These are phyloP conservation scores for Drosera spatulata DNA, from an alignment of 179 eudicot genomes.

Conservation along the genomic window DNA sequence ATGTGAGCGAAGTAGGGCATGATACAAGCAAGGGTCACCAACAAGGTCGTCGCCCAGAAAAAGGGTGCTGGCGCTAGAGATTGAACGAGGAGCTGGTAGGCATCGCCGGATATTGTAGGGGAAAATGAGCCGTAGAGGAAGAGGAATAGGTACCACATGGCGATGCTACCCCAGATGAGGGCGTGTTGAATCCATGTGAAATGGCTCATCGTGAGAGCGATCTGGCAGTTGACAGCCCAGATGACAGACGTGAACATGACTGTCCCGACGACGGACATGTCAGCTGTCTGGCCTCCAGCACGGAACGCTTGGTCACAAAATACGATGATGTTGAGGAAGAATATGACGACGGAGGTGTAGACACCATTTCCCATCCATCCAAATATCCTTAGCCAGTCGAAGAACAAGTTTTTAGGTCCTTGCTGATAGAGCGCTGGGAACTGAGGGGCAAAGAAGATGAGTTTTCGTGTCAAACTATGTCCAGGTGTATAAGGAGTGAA, in stretches of 20 bases:
- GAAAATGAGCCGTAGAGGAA: conserved; percentile 52
- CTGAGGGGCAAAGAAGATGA: conserved; percentile 22
- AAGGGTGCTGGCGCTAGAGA: conserved; percentile 81
- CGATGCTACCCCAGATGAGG: conserved; percentile 72
- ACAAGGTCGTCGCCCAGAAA: conserved; percentile 67
- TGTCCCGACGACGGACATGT: conserved; percentile 78
- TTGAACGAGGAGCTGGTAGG: conserved; percentile 46
- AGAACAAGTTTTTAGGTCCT: conserved; percentile 91
- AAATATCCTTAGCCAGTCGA: conserved; percentile 81
- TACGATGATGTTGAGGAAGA: conserved; percentile 11
- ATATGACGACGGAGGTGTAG: conserved; percentile 72
- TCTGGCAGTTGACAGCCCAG: conserved; percentile 90
- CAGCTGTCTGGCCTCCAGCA: conserved; percentile 63
- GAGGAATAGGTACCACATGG: conserved; percentile 79
- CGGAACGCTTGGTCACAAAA: conserved; percentile 76
- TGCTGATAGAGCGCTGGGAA: conserved; percentile 98
- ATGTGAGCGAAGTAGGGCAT: conserved; percentile 79
- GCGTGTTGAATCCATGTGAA: no score
- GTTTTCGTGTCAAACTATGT: not conserved
- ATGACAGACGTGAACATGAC: conserved; percentile 87
- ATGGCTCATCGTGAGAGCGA: conserved; percentile 36
- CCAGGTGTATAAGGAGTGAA: not conserved
- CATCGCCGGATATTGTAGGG: conserved; percentile 36
- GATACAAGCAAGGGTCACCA: conserved; percentile 53
- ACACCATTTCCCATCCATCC: conserved; percentile 98